Evolutionary conservation across 805 yeast species (phyloP), one percentile per base, ranked within the genome.

Genomic region (Barnettozyma populi): DNA sequence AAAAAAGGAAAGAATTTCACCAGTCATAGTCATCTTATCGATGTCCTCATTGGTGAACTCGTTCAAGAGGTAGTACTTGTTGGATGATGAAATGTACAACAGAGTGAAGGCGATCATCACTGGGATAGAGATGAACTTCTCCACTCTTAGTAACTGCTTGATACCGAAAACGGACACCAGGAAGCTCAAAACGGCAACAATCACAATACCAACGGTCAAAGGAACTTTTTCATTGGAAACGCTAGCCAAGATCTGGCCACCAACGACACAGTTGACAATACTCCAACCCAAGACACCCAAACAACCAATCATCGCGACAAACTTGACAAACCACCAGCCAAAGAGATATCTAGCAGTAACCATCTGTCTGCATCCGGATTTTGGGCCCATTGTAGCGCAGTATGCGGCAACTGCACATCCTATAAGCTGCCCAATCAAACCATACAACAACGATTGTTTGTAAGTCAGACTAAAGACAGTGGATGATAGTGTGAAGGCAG

Each of bases 231-330:
- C 86, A 55, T 80, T 67, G 36, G 89, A 80, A 19, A 89, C 70
- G 37, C 84, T 75, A 8, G 79, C 72, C 42, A 89, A 65, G 50
- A 89, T 83, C 65, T 89, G 90, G 18, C 97, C 97, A 35, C 95
- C 96, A 48, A 87, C 82, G 43, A 88, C 94, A 55, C 86, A 78
- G 61, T 87, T 88, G n/a, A 88, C 90, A 32, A 89, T 82, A n/a
- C 92, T 79, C 96, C 96, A 89, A n/a, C 96, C 96, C 56, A 86
- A 63, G 14, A 84, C 84, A 43, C 96, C 95, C 38, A 86, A 64
- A 49, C 86, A 79, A 40, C 87, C 77, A 35, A 85, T 78, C 37
- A 89, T 63, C 5, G 88, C 82, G 41, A 87, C 85, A 46, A 87
- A 69, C 63, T 85, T 84, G 36, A 89, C 90, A 54, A 82, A 79